Evolutionary conservation across 805 yeast genomes (phyloP), one percentile per base, ranked within the genome.

Genomic region (Ogataea nonfermentans): DNA sequence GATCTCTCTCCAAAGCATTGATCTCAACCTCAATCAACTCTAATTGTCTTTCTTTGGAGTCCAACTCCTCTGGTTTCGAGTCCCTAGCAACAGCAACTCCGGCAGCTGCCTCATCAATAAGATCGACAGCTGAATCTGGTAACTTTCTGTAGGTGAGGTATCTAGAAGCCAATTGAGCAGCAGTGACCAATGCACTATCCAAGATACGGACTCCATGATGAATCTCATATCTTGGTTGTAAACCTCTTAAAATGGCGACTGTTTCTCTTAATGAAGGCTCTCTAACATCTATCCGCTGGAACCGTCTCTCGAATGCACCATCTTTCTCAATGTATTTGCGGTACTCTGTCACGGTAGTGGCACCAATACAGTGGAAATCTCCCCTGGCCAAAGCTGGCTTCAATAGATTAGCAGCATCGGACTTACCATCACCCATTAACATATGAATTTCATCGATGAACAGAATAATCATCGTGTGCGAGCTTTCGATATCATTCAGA

Each of bases 371-470:
- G 65, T 93, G 97, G 58, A 93, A 78, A 37, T 84, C 76, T 53
- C 99, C 98, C 67, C 99, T 81, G 2, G 99, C 97, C 49, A 93
- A 77, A 75, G 95, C 95, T 26, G 99, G 99, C 68, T 93, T 93
- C 63, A 93, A 78, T 56, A 93, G 76, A 65, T 93, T 93, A 28
- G 99, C 99, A 29, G 95, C 96, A 63, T 93, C 99, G 47, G 85
- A 80, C 67, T 90, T 93, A 61, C 99, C 99, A 61, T 93, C 96
- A 55, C 99, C 99, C 99, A 93, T 93, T 52, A 93, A 78, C 97
- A 93, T 93, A 68, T 93, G 99, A 61, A 93, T 93, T 67, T 93
- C 99, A 68, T 93, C 99, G 55, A 93, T 86, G 70, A 93, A 93
- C 43, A 93, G 73, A 48, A 93, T 81, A 50, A 93, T 88, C 78